Base-by-base conservation (phyloP, 2,329 filamentous ascomycete species). In the Botrytis hyacinthi region DNA sequence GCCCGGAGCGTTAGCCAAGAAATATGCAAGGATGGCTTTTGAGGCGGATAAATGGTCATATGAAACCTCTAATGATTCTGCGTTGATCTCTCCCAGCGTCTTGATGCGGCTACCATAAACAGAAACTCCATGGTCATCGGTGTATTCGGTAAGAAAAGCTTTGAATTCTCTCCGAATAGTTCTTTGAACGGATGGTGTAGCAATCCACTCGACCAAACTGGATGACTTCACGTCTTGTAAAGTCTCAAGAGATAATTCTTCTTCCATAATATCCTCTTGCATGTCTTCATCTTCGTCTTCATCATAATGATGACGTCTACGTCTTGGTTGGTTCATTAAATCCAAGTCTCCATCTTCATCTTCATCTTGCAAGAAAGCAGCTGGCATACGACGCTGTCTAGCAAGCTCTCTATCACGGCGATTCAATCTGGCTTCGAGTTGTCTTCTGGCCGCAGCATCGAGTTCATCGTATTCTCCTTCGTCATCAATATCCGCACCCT, bases 121-220 rank as follows among this genome's bases (percentile, higher is more conserved):
- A 0, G 96, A 99, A 7, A 90, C 91, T 72, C 94, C 95, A 76
- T 92, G 90, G 71, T 94, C 90, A 80, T 99, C 96, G 9, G 91
- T 97, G 82, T 97, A 98, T 79, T 98, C 95, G 18, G 96, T 98
- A 79, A 99, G 85, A 85, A 99, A 99, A 4, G 93, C 92, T 83
- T 97, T 97, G 89, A 99, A 99, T 83, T 99, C 96, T 79, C 95
- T 90, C 81, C 94, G 95, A 83, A 99, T 96, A 1, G 95, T 97
- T 78, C 93, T 90, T 83, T 97, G 93, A 20, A 99, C 96, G 22
- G 94, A 90, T 4, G 93, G 93, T 78, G 95, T 92, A 22, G 93
- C 91, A 60, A 99, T 92, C 97, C 97, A 99, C 77, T 99, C 96
- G 0, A 94, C 97, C 80, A 99, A 86, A 78, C 93, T 97, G 29